Conservation (phyloP, 306 rosid species). For the Bauhinia variegata region DNA sequence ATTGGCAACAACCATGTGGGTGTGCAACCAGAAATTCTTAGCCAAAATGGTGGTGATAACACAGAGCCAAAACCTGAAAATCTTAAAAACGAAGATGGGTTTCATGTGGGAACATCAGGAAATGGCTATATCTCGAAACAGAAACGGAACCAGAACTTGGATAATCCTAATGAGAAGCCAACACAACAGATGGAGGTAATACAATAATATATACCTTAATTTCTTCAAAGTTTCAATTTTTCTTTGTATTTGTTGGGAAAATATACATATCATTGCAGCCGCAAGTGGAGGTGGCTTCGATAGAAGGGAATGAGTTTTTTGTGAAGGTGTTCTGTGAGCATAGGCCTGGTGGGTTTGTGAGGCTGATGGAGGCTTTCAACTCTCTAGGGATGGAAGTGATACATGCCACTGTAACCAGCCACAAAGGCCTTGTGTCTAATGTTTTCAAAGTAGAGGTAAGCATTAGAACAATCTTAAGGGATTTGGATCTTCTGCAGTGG, state of each 20-base stretch:
- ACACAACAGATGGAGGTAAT: conserved; percentile 86
- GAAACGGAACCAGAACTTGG: conserved; percentile 55
- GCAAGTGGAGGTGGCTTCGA: conserved; percentile 85
- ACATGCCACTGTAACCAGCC: conserved; percentile 81
- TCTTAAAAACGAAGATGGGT: conserved; percentile 42
- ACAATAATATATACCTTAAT: too few relatives aligned
- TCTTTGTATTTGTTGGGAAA: too few relatives aligned
- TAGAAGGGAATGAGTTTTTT: conserved; percentile 79
- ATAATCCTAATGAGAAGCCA: conserved; percentile 52
- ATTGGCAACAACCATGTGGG: conserved; percentile 31
- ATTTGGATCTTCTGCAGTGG: too few relatives aligned
- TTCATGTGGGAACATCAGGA: conserved; percentile 49
- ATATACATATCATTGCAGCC: conserved; percentile 49
- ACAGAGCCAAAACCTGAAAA: conserved; percentile 41
- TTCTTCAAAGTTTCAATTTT: too few relatives aligned
- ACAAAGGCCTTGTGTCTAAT: conserved; percentile 79
- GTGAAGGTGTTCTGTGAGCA: conserved; percentile 89
- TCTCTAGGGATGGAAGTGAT: conserved; percentile 74
- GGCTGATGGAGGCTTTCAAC: conserved; percentile 78
- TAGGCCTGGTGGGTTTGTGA: conserved; percentile 77
- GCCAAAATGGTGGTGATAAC: conserved; percentile 33
- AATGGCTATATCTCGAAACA: conserved; percentile 49
- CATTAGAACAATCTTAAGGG: too few relatives aligned
- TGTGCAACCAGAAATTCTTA: conserved; percentile 40
- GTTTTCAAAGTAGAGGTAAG: conserved; percentile 80